These are phyloP conservation scores for Penicillium pulvis DNA, from an alignment of 495 filamentous ascomycete species.

Conservation along the genomic window DNA sequence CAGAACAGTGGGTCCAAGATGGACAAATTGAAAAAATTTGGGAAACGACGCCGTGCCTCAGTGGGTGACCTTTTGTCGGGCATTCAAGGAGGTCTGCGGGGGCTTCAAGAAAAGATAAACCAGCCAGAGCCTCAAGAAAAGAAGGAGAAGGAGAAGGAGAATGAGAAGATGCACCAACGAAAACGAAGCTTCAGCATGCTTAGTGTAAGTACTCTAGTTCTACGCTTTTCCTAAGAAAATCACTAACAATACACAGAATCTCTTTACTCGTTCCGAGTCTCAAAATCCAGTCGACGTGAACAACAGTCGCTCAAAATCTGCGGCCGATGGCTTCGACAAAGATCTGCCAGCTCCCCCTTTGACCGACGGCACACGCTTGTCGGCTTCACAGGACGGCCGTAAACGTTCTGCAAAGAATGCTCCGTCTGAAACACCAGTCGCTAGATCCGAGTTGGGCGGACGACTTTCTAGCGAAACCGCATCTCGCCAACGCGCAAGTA, in stretches of 20 bases:
- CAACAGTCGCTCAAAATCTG: neutral
- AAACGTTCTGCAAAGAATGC: neutral
- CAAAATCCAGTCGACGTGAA: conserved; percentile 7
- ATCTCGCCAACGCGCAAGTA: conserved; percentile 17
- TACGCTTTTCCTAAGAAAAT: neutral
- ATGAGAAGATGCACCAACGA: conserved; percentile 3
- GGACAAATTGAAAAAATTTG: conserved; percentile 36
- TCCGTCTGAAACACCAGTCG: neutral
- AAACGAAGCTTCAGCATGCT: conserved; percentile 24
- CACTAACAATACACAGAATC: conserved; percentile 13
- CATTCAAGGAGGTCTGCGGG: conserved; percentile 23
- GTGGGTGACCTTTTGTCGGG: conserved; percentile 28
- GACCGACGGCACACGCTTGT: neutral
- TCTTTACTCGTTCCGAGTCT: conserved; percentile 25
- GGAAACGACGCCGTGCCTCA: conserved; percentile 34
- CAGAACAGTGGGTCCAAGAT: conserved; percentile 26
- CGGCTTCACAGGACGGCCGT: neutral
- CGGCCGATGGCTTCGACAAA: conserved; percentile 1
- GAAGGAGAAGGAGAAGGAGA: conserved; percentile 2
- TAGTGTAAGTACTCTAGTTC: conserved; percentile 19
- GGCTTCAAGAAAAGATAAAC: conserved; percentile 18
- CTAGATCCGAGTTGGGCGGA: neutral
- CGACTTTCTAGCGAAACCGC: conserved; percentile 4
- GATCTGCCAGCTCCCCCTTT: conserved; percentile 5
- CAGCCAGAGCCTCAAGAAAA: conserved; percentile 7